A percentile compares a stretch with the other conserved stretches of the same genome.
These are phyloP conservation scores for Platismatia glauca DNA, from an alignment of 495 filamentous ascomycete genomes.

Conservation along the genomic window DNA sequence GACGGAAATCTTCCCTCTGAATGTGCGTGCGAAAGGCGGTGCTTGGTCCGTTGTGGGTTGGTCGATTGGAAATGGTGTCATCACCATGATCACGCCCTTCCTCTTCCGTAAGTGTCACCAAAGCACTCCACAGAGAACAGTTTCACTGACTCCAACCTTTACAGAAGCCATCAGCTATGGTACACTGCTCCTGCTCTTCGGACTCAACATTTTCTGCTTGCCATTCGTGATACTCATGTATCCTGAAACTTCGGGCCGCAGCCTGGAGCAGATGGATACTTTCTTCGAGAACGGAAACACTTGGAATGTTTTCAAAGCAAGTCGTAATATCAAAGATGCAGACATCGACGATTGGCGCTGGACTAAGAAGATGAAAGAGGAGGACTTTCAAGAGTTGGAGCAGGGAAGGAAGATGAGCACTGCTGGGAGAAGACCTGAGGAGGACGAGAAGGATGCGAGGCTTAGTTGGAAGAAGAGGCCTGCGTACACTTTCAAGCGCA, in stretches of 20 bases:
- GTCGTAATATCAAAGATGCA: slow-evolving; percentile 21
- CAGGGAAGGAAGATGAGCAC: slow-evolving; percentile 20
- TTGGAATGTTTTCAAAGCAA: slow-evolving; percentile 27
- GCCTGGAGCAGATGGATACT: slow-evolving; percentile 51
- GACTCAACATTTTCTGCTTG: slow-evolving; percentile 45
- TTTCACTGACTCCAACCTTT: no score
- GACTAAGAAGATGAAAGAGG: slow-evolving; percentile 25
- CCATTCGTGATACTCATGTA: slow-evolving; percentile 48
- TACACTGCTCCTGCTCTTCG: slow-evolving; percentile 47
- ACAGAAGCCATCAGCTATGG: slow-evolving; percentile 35
- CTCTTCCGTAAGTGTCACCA: no score
- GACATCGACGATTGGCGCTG: slow-evolving; percentile 26
- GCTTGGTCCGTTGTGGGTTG: slow-evolving; percentile 49
- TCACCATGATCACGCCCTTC: slow-evolving; percentile 46
- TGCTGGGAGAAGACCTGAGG: slow-evolving; percentile 21
- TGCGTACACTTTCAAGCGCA: slow-evolving; percentile 23
- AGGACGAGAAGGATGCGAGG: slow-evolving; percentile 24
- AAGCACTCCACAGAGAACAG: no score
- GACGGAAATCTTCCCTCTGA: slow-evolving; percentile 45
- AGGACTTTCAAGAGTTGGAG: slow-evolving; percentile 21
- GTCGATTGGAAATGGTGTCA: slow-evolving; percentile 49
- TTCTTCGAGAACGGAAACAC: slow-evolving; percentile 36
- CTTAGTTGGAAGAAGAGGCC: slow-evolving; percentile 24
- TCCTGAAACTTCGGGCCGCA: slow-evolving; percentile 49
- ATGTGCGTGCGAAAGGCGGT: slow-evolving; percentile 46